phyloP scores from a whole-genome alignment of 306 rosid genomes.

The Begonia fuchsioides region DNA sequence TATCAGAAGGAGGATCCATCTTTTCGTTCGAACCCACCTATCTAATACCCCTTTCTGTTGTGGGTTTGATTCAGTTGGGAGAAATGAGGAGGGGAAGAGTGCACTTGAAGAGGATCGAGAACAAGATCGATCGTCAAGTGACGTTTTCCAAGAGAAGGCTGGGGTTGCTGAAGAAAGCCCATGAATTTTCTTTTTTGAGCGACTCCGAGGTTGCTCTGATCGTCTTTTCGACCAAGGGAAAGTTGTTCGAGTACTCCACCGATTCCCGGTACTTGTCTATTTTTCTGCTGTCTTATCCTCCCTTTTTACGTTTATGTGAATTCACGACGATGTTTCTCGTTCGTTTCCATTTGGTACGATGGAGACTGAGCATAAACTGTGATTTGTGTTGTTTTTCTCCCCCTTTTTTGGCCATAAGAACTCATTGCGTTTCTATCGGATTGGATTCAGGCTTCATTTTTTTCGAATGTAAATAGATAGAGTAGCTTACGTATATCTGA shows the following conservation, averaged over 20 bases:
- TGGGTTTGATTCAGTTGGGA: background rate
- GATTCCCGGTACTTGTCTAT: conserved; percentile 41
- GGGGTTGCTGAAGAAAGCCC: conserved; percentile 77
- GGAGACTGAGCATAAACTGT: no score
- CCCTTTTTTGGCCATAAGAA: no score
- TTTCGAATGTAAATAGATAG: no score
- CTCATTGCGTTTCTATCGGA: no score
- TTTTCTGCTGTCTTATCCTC: background rate
- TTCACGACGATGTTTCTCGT: no score
- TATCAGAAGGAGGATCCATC: background rate
- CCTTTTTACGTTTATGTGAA: no score
- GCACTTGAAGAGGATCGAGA: conserved; percentile 85
- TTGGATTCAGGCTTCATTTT: no score
- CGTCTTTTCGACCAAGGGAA: conserved; percentile 79
- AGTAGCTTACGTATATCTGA: no score
- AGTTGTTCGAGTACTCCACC: conserved; percentile 59
- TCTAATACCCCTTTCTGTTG: no score
- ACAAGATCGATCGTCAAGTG: conserved; percentile 83
- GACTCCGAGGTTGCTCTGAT: conserved; percentile 85
- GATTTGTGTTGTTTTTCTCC: no score
- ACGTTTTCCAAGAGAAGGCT: conserved; percentile 81
- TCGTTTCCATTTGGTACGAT: no score
- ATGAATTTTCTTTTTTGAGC: conserved; percentile 85
- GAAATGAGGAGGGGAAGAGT: conserved; percentile 86
- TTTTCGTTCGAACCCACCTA: no score